Evolutionary conservation across 768 basidiomycete genomes (phyloP).

Genomic region (Tricholoma saponaceum): DNA sequence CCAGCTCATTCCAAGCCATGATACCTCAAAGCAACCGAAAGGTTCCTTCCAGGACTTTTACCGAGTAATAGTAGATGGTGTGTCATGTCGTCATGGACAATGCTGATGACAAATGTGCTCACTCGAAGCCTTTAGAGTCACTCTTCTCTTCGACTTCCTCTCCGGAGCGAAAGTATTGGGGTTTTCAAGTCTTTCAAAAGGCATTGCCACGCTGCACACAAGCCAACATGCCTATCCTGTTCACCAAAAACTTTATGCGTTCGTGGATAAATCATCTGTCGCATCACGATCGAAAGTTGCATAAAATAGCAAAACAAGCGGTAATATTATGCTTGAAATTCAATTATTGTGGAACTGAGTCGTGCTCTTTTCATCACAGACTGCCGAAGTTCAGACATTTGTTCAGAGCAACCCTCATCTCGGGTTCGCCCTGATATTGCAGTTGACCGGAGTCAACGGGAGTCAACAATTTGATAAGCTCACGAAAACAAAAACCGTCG

Average conservation of each 20-base stretch:
- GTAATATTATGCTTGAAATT: conserved; percentile 36
- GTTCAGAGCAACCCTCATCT: conserved; percentile 73
- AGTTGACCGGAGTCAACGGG: conserved; percentile 80
- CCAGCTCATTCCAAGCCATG: conserved; percentile 53
- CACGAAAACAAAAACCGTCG: conserved; percentile 90
- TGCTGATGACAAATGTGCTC: conserved; percentile 1
- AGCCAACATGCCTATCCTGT: conserved; percentile 76
- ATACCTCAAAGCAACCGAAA: conserved; percentile 33
- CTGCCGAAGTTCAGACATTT: conserved; percentile 67
- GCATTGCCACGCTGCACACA: conserved; percentile 65
- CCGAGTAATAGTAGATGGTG: conserved; percentile 87
- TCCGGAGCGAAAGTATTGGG: conserved; percentile 89
- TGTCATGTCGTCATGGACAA: conserved; percentile 15
- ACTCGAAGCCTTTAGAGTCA: conserved; percentile 52
- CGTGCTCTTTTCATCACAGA: conserved; percentile 40
- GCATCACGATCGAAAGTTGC: conserved; percentile 80
- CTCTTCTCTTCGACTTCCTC: conserved; percentile 84
- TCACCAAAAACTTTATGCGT: conserved; percentile 94
- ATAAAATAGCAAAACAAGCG: conserved; percentile 83
- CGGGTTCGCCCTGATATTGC: conserved; percentile 81
- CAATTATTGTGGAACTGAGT: background rate
- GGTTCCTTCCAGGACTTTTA: conserved; percentile 90
- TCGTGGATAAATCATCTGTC: conserved; percentile 96
- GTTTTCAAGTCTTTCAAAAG: conserved; percentile 87
- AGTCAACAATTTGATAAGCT: conserved; percentile 87